phyloP scores from a whole-genome alignment of 352 stramenopile species.

The Phytophthora brassicae region DNA sequence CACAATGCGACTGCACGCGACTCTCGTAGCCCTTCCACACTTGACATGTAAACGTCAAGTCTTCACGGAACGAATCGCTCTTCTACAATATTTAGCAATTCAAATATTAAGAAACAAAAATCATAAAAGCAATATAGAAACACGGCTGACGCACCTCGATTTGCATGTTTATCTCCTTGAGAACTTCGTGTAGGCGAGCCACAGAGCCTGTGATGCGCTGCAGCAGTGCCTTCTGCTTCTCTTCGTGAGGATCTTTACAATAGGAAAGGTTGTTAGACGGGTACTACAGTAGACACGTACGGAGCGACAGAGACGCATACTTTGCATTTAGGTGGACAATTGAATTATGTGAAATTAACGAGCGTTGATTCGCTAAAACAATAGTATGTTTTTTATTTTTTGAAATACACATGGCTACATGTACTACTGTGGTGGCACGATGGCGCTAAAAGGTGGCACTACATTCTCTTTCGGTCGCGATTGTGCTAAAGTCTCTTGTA shows the following conservation, averaged over 20 bases:
- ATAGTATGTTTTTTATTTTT: not conserved
- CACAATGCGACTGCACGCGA: conserved; percentile 74
- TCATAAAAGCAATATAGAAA: too few relatives aligned
- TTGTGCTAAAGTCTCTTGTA: conserved; percentile 33
- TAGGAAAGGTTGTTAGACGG: not conserved
- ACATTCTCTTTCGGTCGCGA: conserved; percentile 14
- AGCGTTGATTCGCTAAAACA: conserved; percentile 13
- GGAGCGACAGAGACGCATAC: conserved; percentile 1
- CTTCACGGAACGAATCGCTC: conserved; percentile 73
- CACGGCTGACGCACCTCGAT: conserved; percentile 71
- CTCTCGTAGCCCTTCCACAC: conserved; percentile 87
- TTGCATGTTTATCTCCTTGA: conserved; percentile 86
- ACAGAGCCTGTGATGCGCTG: conserved; percentile 80
- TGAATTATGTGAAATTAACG: not conserved
- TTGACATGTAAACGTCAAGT: conserved; percentile 72
- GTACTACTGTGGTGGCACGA: conserved; percentile 32
- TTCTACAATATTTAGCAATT: conserved; percentile 47
- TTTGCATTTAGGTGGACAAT: conserved; percentile 25
- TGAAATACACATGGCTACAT: conserved; percentile 17
- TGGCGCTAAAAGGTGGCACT: conserved; percentile 53
- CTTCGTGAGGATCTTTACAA: conserved; percentile 74
- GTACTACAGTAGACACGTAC: not conserved
- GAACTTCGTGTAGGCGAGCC: conserved; percentile 72
- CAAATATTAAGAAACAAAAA: too few relatives aligned
- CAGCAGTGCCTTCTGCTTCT: conserved; percentile 87